Base-by-base conservation (phyloP, 306 rosid species). In the Potentilla sterilis region DNA sequence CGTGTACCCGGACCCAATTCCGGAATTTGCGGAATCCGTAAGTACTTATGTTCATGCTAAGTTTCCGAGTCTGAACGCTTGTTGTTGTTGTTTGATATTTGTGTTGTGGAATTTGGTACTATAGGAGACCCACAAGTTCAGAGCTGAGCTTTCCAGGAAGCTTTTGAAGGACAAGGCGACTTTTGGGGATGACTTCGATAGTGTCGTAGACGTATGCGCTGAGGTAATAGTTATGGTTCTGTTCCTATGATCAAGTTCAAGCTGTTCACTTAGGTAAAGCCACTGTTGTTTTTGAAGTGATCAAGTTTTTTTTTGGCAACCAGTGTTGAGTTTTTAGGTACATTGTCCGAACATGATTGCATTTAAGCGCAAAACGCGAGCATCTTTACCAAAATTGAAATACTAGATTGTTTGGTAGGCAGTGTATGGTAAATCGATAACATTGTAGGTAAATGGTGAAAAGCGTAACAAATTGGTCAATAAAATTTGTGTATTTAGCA, bases 61-160 rank as follows among this genome's bases (percentile, higher is more conserved):
- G 13, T 10, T 69, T 32, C 32, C 21, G 22, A 42, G 37, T 54
- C 42, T 65, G 63, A 44, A 73, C 64, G 52, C 77, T 12, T 12
- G 28, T 73, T 28, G 40, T 14, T 65, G 28, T n/a, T 2, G 16
- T 32, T 72, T 38, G 19, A 54, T 9, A 11, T 40, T 43, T 65
- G 24, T 78, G 18, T n/a, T 42, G 81, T 21, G 66, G 66, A 32
- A 32, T 61, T 32, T 2, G 3, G 21, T 78, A 0, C 13, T 44
- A 72, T 79, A 89, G 95, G 96, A 92, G 79, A 88, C 92, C 44
- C 80, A 19, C 68, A 88, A 86, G 83, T 92, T 92, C 78, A 79
- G 69, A 82, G 82, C 69, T 67, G 85, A 83, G 75, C 85, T 89
- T 63, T 54, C 77, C 32, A 78, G 77, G 65, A 90, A 81, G 89